Evolutionary conservation across 2,329 filamentous ascomycete species (phyloP).

Genomic region (Diaporthe sp.): DNA sequence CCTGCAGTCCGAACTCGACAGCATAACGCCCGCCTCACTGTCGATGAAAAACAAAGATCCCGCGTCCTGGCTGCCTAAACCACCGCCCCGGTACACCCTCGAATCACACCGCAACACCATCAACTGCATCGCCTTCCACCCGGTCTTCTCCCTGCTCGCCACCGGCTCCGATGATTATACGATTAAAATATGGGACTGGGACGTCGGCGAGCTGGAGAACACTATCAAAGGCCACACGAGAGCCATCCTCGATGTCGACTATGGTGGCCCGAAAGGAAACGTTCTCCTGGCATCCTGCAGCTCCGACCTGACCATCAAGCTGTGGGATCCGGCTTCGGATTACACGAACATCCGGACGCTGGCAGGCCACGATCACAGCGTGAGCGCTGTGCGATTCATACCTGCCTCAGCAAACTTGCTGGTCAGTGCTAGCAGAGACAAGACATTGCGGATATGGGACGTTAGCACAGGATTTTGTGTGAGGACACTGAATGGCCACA

Average conservation of each 20-base stretch:
- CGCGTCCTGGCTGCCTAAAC: slow-evolving; percentile 84
- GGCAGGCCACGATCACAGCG: slow-evolving; percentile 91
- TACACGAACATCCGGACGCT: slow-evolving; percentile 96
- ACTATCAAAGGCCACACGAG: slow-evolving; percentile 95
- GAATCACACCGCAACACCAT: slow-evolving; percentile 86
- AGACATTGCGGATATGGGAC: slow-evolving; percentile 90
- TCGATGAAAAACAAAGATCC: slow-evolving; percentile 88
- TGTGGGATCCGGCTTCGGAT: slow-evolving; percentile 92
- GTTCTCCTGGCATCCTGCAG: slow-evolving; percentile 86
- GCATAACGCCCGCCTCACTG: slow-evolving; percentile 81
- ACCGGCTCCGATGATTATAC: slow-evolving; percentile 93
- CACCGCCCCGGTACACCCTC: slow-evolving; percentile 84
- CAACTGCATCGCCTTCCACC: slow-evolving; percentile 92
- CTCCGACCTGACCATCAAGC: slow-evolving; percentile 91
- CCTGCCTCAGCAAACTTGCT: slow-evolving; percentile 89
- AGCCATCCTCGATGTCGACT: slow-evolving; percentile 89
- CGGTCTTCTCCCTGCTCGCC: slow-evolving; percentile 89
- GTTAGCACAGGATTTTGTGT: slow-evolving; percentile 93
- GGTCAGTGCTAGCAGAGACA: slow-evolving; percentile 88
- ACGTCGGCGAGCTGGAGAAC: slow-evolving; percentile 88
- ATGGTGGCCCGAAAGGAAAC: slow-evolving; percentile 84
- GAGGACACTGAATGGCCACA: slow-evolving; percentile 86
- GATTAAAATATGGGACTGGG: slow-evolving; percentile 98
- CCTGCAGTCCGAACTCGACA: slow-evolving; percentile 87
- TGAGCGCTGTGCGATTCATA: slow-evolving; percentile 89